Base-by-base conservation (phyloP, 164 flowering plant genomes). In the Saururus chinensis region DNA sequence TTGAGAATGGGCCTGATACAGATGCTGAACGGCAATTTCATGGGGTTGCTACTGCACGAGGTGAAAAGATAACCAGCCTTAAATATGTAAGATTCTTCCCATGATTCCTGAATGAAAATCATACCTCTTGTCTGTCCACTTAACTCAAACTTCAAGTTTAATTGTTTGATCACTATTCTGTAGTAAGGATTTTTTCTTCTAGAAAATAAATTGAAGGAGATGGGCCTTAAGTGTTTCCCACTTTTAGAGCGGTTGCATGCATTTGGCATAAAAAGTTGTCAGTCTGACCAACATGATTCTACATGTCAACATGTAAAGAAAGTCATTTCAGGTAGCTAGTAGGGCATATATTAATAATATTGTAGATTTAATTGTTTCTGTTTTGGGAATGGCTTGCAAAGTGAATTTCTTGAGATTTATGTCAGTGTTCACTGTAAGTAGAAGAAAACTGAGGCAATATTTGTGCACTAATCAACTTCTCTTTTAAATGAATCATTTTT, bases 1-100 rank as follows among this genome's bases (percentile, higher is more conserved):
- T 73, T 68, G 91, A 85, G 53, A 72, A 54, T 75, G 89, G 84
- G 65, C 75, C 67, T 66, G 91, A 88, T 62, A 73, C 68, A 22
- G 95, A 84, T 64, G 79, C 68, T 19, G 93, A 91, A 63, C 90
- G 79, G 64, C 84, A 75, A 26, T 74, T 69, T 65, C 95, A 79
- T 71, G 89, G 87, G 64, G 69, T 67, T 73, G 56, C 84, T 11
- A 63, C 86, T 4, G 73, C 88, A 20, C 93, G 93, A 3, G 97
- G 88, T 68, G 97, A 86, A 68, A 86, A 83, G 81, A 83, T 86
- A 40, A 83, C 88, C 85, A 86, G 83, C 73, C 86, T 91, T 59
- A 88, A 86, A 75, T 86, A 89, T 35, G 95, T 91, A 58, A 79
- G 95, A 69, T 69, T 9, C 37, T 30, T 30, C 37, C 37, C 37